Base-by-base conservation (phyloP, 495 filamentous ascomycete species). In the Barbatosphaeria neglecta region DNA sequence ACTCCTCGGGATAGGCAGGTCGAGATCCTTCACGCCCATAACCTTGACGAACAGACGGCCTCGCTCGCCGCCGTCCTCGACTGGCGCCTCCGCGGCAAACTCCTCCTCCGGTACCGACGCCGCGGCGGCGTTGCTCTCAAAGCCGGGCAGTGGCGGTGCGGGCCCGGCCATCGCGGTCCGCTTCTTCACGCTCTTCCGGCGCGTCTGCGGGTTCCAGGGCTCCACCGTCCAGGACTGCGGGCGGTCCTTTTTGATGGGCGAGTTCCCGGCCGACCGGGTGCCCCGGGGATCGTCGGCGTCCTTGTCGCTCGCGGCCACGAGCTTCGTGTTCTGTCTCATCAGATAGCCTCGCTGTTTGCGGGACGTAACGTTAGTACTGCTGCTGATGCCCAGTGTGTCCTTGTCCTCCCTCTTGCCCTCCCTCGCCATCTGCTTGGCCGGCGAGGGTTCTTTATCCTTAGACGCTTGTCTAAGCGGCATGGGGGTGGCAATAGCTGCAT, bases 11-110 rank as follows among this genome's bases (percentile, higher is more conserved):
- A 98, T 62, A 10, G 93, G 92, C 28, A 98, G 69, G 55, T 94
- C 89, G 18, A 97, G 72, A 51, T 96, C 89, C 58, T 97, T 97
- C 18, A 96, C 86, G 16, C 92, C 89, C 54, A 97, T 82, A 23
- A 98, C 92, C 66, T 98, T 98, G 28, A 97, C 89, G 59, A 98
- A 97, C 2, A 98, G 69, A 48, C 93, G 71, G n/a, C 92, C 92
- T 53, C 90, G 68, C 69, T 98, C 92, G 41, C 81, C 84, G 43
- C 80, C 85, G 23, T 95, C 90, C 35, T 84, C 84, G 2, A 75
- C 70, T 5, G 74, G 68, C 35, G 72, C 63, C 6, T 81, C 66
- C 0, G 68, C 55, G 18, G 58, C 55, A 15, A 72, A 63, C 35
- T 82, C 77, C 22, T 76, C 74, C 44, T 82, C 82, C 24, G 81